Base-by-base conservation (phyloP, 1,284 basidiomycete species). In the Irpex sp. region DNA sequence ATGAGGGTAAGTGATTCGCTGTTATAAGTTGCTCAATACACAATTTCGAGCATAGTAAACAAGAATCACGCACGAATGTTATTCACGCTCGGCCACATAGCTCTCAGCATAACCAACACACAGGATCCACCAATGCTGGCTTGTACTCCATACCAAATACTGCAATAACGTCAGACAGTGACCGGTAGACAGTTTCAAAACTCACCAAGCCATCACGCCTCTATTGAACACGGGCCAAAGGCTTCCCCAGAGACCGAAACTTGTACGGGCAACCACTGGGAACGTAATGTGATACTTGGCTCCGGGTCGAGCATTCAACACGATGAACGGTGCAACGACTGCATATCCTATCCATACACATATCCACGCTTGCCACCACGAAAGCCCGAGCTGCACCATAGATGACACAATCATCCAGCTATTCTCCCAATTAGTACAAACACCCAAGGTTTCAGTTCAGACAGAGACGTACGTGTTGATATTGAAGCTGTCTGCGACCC, bases 191-290 rank as follows among this genome's bases (percentile, higher is more conserved):
- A 43, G 1, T 62, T 36, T 65, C 56, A 60, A 55, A 7, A 74
- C 85, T 73, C 59, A 91, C 82, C 88, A 89, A 17, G 89, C 86
- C 87, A 92, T 93, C 5, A 79, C 88, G 39, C 86, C 88, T 26
- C 92, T 83, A 75, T 92, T 92, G 75, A 95, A 88, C 1, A 90
- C 85, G 62, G 90, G 89, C 93, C 93, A 94, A 51, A 93, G 72
- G 58, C 86, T 88, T 11, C 92, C 92, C 78, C 86, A 92, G n/a
- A 93, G 73, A 13, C 93, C 93, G 71, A 94, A 95, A 61, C 86
- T 89, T 11, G 86, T 87, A 39, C 90, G 82, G 26, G 85, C 83
- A 17, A 93, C 89, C 35, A 93, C 87, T 1, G 92, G 92, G 75
- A 95, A 95, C 6, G 87, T 90, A 69, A 93, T 77, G 71, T 92